Conservation (phyloP, 148 eudicot genomes). For the Linanthus parryae region DNA sequence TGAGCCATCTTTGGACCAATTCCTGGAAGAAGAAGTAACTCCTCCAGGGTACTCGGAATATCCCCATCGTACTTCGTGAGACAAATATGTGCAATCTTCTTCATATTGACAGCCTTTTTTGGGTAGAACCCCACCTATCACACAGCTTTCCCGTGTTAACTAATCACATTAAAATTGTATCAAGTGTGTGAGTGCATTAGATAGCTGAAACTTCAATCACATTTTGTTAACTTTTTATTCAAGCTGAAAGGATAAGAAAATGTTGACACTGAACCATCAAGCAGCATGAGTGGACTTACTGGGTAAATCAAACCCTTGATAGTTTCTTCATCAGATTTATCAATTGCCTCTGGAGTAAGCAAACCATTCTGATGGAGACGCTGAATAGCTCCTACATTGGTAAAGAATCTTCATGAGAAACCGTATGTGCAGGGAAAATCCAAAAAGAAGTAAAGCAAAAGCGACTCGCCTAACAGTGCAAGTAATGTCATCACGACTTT, state of each 20-base stretch:
- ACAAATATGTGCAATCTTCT: conserved; percentile 79
- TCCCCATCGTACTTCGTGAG: conserved; percentile 71
- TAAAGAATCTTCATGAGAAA: neutral
- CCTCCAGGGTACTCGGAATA: conserved; percentile 77
- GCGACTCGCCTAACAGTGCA: too few species aligned
- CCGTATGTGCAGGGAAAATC: neutral
- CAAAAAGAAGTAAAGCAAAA: neutral
- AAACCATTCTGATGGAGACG: conserved; percentile 74
- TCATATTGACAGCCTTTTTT: conserved; percentile 79
- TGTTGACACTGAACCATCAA: neutral
- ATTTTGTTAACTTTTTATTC: neutral
- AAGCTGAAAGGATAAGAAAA: neutral
- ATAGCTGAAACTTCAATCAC: neutral
- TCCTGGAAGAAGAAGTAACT: conserved; percentile 82
- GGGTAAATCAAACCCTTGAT: conserved; percentile 87
- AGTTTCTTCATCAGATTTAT: conserved; percentile 65
- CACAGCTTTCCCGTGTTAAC: neutral
- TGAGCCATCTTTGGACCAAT: conserved; percentile 99
- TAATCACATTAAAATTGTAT: neutral
- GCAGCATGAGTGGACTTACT: conserved; percentile 31
- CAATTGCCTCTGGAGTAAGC: conserved; percentile 65
- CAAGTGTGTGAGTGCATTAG: neutral
- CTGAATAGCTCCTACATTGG: conserved; percentile 75
- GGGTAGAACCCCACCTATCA: conserved; percentile 87
- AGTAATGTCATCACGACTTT: too few species aligned